Evolutionary conservation across 2,329 filamentous ascomycete genomes (phyloP).

Genomic region (Ceratocystiopsis brevicomis): DNA sequence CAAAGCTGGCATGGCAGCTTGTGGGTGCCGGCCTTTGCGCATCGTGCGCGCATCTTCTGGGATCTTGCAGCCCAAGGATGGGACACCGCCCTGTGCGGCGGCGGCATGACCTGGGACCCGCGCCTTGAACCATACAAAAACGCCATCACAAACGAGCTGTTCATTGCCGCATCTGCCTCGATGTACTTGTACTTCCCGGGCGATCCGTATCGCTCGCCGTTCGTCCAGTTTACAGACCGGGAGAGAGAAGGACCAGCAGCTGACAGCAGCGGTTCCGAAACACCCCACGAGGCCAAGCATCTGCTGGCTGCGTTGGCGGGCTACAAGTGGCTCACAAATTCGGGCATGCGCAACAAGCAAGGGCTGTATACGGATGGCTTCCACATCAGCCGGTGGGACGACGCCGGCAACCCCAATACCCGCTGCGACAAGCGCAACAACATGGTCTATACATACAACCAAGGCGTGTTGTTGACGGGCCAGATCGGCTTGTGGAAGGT

Average conservation of each 20-base stretch:
- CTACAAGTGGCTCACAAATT: conserved; percentile 61
- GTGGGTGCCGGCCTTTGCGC: conserved; percentile 60
- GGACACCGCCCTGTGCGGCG: conserved; percentile 62
- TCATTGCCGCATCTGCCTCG: conserved; percentile 60
- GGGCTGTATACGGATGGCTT: conserved; percentile 78
- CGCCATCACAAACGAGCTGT: conserved; percentile 86
- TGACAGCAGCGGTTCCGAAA: conserved; percentile 1
- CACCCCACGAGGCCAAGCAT: conserved; percentile 38
- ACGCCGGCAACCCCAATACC: conserved; percentile 42
- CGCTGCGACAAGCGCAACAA: conserved; percentile 66
- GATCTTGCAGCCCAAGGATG: conserved; percentile 62
- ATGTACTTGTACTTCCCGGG: conserved; percentile 88
- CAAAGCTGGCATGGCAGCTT: conserved; percentile 56
- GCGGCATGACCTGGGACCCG: conserved; percentile 82
- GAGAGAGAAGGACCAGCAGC: not conserved
- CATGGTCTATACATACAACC: conserved; percentile 92
- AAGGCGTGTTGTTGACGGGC: conserved; percentile 73
- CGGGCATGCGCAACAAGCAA: conserved; percentile 60
- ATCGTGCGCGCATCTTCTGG: conserved; percentile 72
- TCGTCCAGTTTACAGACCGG: conserved; percentile 18
- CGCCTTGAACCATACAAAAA: conserved; percentile 63
- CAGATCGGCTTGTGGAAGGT: conserved; percentile 62
- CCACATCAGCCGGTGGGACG: conserved; percentile 52
- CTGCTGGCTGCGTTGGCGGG: conserved; percentile 55
- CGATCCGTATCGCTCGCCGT: conserved; percentile 55